Evolutionary conservation across 768 basidiomycete species (phyloP).

Genomic region (Termitomyces sp.): DNA sequence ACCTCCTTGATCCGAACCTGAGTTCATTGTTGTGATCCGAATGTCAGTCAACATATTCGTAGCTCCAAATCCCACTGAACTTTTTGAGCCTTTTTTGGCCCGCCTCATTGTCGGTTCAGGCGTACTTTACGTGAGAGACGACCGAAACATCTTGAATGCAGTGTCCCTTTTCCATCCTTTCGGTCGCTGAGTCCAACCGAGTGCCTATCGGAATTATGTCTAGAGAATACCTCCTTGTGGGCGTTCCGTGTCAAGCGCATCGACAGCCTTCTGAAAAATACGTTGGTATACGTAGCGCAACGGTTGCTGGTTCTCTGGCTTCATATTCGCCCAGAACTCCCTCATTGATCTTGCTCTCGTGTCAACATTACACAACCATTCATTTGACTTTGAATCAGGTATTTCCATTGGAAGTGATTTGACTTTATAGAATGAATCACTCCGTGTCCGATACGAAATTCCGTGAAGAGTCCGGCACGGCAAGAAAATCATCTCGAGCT

Average conservation of each 20-base stretch:
- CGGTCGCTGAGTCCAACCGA: background rate
- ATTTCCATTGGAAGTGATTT: background rate
- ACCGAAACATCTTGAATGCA: background rate
- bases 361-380: background rate
- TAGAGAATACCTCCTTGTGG: too few species aligned
- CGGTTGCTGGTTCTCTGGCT: background rate
- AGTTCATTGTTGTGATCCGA: background rate
- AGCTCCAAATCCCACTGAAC: background rate
- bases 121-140: background rate
- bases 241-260: too few species aligned
- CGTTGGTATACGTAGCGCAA: background rate
- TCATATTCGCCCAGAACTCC: background rate
- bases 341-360: background rate
- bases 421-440: background rate
- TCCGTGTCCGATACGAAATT: background rate
- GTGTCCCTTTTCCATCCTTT: background rate
- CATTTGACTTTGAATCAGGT: background rate
- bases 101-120: background rate
- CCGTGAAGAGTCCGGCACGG: background rate
- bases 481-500: background rate
- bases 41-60: background rate
- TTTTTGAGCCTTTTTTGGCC: background rate
- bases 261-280: too few species aligned
- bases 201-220: background rate
- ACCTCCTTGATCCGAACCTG: background rate